Conservation (phyloP, 73 alveolate genomes). For the Symbiodinium pilosum region DNA sequence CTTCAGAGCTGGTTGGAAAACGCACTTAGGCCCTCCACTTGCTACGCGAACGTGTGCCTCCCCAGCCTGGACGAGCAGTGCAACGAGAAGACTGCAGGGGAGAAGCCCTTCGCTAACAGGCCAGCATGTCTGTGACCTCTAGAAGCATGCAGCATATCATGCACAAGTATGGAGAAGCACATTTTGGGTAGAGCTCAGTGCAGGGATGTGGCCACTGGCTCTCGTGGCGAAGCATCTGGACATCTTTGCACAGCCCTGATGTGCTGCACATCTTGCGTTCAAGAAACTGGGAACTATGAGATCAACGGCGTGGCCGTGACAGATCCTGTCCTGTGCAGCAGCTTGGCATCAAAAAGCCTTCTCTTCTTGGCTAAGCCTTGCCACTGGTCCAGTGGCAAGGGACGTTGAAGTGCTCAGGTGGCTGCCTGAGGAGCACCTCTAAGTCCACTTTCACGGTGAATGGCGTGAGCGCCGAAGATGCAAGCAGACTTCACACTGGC, state of each 20-base stretch:
- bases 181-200: background rate
- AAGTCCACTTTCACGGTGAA: slow-evolving; percentile 41
- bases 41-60: slow-evolving; percentile 75
- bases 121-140: no score
- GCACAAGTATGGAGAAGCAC: no score
- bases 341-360: no score
- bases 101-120: slow-evolving; percentile 2
- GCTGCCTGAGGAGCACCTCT: slow-evolving; percentile 4
- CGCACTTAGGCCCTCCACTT: slow-evolving; percentile 59
- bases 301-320: slow-evolving; percentile 4
- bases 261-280: background rate
- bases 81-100: slow-evolving; percentile 33
- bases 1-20: no score
- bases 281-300: background rate
- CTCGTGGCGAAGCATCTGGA: background rate
- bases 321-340: background rate
- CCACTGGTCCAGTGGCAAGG: no score
- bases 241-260: slow-evolving; percentile 10
- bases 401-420: background rate
- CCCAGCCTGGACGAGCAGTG: slow-evolving; percentile 79
- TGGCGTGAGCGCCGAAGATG: background rate
- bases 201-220: background rate
- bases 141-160: no score
- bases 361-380: no score
- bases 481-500: background rate